Conservation (phyloP, 441 rosid genomes). For the Mallotus repandus region DNA sequence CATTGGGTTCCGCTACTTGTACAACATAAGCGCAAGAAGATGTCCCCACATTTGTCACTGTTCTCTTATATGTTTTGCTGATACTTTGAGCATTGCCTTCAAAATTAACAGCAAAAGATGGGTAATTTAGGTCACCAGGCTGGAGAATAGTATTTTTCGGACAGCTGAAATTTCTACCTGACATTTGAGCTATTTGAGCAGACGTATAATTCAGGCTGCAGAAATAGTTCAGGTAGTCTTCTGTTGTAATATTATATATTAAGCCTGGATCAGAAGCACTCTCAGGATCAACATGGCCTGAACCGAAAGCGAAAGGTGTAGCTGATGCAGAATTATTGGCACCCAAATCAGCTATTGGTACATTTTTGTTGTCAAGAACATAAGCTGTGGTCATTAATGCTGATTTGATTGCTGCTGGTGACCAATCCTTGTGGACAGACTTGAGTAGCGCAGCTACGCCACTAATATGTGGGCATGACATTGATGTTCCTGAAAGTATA, state of each 20-base stretch:
- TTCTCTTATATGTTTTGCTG: constrained; percentile 41
- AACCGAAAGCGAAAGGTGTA: constrained; percentile 81
- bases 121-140: constrained; percentile 71
- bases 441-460: constrained; percentile 79
- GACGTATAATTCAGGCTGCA: constrained; percentile 62
- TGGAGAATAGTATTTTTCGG: constrained; percentile 37
- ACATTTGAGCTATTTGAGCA: constrained; percentile 48
- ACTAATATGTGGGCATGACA: constrained; percentile 91
- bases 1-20: constrained; percentile 52
- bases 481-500: constrained; percentile 81
- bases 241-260: constrained; percentile 54
- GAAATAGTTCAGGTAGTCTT: constrained; percentile 58
- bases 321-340: constrained; percentile 65
- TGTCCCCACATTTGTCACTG: constrained; percentile 64
- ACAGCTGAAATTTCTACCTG: constrained; percentile 49
- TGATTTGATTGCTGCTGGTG: constrained; percentile 86
- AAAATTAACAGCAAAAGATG: constrained; percentile 64
- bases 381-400: constrained; percentile 84
- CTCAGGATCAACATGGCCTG: constrained; percentile 85
- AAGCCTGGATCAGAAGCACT: constrained; percentile 82
- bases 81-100: constrained; percentile 24
- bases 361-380: constrained; percentile 48
- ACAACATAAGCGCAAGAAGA: constrained; percentile 36
- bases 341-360: constrained; percentile 63
- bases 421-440: constrained; percentile 61